Base-by-base conservation (phyloP, 106 monocot species). In the Allium fistulosum region DNA sequence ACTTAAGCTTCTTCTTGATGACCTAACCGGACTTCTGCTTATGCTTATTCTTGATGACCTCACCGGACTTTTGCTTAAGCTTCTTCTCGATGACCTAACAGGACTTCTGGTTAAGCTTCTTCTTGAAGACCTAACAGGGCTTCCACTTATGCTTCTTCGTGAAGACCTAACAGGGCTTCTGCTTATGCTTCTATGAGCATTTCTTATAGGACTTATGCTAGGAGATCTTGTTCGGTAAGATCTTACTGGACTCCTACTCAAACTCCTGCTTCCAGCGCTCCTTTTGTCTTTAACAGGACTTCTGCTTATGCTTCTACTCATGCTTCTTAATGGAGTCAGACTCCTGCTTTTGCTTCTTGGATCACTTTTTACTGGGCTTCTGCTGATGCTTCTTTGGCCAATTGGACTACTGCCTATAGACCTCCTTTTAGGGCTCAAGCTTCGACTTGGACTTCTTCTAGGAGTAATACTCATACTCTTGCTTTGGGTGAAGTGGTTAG, bases 31-130 rank as follows among this genome's bases (percentile, higher is more conserved):
- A 51, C 79, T 76, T 69, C 73, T 76, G 72, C 83, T 81, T 10
- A 65, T 65, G 61, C 68, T 75, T 76, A 69, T 88, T 51, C 84
- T 71, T 53, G 74, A 48, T 48, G 65, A 49, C 65, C 49, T 56
- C 52, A 37, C 37, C 60, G 81, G 84, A 49, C 84, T 80, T 59
- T 74, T 77, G 67, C 84, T 82, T 11, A 58, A 46, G 59, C 66
- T 74, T 75, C 71, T 89, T 52, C 85, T 70, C 18, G 61, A 65
- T 57, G 72, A 79, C 45, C 77, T 75, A 48, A 63, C 50, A 50
- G 84, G 83, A 51, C 84, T 76, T 70, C 73, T 73, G 73, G 79
- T 81, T 11, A 65, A 61, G 62, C 69, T 76, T 76, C 73, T 88
- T 53, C 81, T 71, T 46, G 74, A 49, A 18, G 67, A 48, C 67